Evolutionary conservation across 345 rosid genomes (phyloP).

Genomic region (Lepidium aucheri): DNA sequence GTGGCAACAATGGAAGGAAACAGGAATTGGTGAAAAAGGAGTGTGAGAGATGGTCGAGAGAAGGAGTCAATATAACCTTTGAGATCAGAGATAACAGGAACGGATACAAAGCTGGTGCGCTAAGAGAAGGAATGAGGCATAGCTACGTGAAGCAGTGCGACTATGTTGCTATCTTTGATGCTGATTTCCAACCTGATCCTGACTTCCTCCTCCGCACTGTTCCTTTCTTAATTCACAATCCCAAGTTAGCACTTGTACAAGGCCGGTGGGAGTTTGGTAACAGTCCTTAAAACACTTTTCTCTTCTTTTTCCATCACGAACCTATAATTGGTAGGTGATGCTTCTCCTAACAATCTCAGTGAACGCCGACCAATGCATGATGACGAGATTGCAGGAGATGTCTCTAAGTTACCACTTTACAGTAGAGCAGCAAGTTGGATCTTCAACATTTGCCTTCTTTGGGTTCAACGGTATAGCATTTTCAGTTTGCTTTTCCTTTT

Average conservation of each 20-base stretch:
- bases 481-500: neutral
- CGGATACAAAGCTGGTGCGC: constrained; percentile 29
- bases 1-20: constrained; percentile 19
- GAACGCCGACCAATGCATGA: constrained; percentile 47
- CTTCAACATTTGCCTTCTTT: constrained; percentile 46
- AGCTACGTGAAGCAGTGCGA: constrained; percentile 32
- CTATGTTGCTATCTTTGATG: constrained; percentile 31
- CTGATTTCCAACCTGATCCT: constrained; percentile 32
- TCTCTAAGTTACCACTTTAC: constrained; percentile 46
- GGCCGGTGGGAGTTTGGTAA: constrained; percentile 35
- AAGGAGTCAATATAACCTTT: constrained; percentile 27
- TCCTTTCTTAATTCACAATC: constrained; percentile 29
- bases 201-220: constrained; percentile 30
- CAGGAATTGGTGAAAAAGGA: constrained; percentile 29
- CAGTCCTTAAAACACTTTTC: neutral
- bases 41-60: constrained; percentile 28
- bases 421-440: constrained; percentile 52
- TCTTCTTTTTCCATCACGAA: neutral
- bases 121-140: constrained; percentile 33
- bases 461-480: constrained; percentile 42
- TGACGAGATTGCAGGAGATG: constrained; percentile 55
- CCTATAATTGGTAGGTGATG: neutral
- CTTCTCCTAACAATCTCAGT: constrained; percentile 20
- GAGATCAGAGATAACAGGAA: constrained; percentile 32
- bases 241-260: constrained; percentile 31